Conservation (phyloP, 345 rosid species). For the Dimocarpus longan region DNA sequence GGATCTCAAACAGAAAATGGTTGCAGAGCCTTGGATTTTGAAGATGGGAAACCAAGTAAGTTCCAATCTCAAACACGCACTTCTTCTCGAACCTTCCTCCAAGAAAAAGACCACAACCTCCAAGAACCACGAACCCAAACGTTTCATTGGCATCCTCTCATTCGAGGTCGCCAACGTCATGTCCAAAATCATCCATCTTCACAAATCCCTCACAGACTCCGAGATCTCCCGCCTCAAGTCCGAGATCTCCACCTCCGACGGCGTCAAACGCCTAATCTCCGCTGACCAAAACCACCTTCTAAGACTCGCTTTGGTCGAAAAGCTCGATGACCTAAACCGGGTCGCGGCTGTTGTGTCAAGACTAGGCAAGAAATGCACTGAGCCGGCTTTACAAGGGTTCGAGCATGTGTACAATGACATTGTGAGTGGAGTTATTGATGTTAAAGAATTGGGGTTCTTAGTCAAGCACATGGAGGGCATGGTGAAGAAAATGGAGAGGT, state of each 20-base stretch:
- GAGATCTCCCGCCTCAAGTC: conserved; percentile 72
- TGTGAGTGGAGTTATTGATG: conserved; percentile 71
- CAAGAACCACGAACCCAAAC: conserved; percentile 42
- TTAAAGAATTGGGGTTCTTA: conserved; percentile 75
- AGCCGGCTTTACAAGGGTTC: conserved; percentile 90
- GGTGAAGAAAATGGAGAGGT: conserved; percentile 92
- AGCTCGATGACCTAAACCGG: conserved; percentile 76
- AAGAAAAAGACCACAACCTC: conserved; percentile 35
- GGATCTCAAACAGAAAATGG: conserved; percentile 56
- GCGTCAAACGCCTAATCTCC: conserved; percentile 63
- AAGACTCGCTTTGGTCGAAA: conserved; percentile 80
- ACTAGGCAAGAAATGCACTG: conserved; percentile 81
- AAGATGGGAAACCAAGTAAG: conserved; percentile 98
- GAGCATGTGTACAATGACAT: conserved; percentile 94
- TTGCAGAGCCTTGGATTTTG: conserved; percentile 92
- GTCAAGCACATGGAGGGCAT: conserved; percentile 94
- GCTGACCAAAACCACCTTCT: conserved; percentile 64
- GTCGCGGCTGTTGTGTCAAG: conserved; percentile 84
- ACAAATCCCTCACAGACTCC: conserved; percentile 75
- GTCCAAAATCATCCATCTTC: conserved; percentile 85
- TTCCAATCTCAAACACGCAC: conserved; percentile 78
- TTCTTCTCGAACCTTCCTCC: conserved; percentile 58
- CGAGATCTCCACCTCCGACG: conserved; percentile 70
- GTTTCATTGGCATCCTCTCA: conserved; percentile 74
- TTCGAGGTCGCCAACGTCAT: conserved; percentile 90